These are phyloP conservation scores for Rhodotorula sp. DNA, from an alignment of 1,284 basidiomycete genomes.

Conservation along the genomic window DNA sequence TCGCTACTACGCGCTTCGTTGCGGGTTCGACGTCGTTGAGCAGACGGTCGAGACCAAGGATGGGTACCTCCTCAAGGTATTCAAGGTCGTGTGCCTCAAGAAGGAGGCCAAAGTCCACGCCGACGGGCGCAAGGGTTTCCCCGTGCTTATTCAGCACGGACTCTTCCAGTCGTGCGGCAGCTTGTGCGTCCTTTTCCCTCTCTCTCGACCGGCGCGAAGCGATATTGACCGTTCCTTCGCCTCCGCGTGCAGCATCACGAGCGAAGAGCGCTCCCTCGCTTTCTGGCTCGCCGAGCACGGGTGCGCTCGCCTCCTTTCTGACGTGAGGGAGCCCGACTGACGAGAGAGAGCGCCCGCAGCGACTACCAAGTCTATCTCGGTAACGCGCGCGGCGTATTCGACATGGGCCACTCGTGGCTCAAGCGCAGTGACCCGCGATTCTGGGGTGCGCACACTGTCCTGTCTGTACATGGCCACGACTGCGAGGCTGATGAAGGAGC, in stretches of 20 bases:
- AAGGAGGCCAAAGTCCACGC: conserved; percentile 49
- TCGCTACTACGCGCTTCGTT: conserved; percentile 59
- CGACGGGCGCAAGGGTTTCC: conserved; percentile 59
- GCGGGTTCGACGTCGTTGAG: conserved; percentile 62
- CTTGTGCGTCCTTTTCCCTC: conserved; percentile 49
- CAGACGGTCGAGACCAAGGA: conserved; percentile 63
- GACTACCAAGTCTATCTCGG: conserved; percentile 65
- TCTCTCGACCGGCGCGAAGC: no score
- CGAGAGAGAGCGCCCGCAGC: conserved; percentile 28
- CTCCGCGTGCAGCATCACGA: conserved; percentile 55
- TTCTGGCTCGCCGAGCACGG: conserved; percentile 64
- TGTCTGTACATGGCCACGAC: no score
- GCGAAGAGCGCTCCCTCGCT: conserved; percentile 62
- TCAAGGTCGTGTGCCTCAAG: conserved; percentile 58
- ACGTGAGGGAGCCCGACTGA: not conserved
- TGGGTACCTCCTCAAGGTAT: conserved; percentile 60
- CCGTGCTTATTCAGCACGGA: conserved; percentile 64
- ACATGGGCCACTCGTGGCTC: conserved; percentile 62
- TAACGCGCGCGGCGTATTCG: conserved; percentile 63
- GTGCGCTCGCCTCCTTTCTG: conserved; percentile 26
- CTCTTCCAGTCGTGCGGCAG: conserved; percentile 65
- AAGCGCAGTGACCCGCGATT: conserved; percentile 60
- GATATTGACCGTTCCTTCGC: not conserved
- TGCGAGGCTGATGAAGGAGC: no score
- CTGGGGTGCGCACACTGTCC: conserved; percentile 56